Evolutionary conservation across 768 basidiomycete species (phyloP), one percentile per base, ranked within the genome.

Genomic region (Boletus vermiculosoides): DNA sequence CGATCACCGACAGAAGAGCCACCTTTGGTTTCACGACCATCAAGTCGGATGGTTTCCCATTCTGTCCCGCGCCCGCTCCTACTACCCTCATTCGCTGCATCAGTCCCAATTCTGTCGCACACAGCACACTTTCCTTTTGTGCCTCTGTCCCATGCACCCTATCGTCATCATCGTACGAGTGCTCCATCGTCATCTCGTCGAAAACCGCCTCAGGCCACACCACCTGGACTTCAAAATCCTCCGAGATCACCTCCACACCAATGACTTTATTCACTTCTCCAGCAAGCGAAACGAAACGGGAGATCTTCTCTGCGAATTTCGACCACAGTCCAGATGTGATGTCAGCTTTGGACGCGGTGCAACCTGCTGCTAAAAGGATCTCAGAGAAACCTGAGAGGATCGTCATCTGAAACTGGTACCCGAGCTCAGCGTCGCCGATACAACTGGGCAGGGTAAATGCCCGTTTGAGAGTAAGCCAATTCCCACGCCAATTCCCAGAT

Each of bases 281-380:
- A 11, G 82, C 79, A 18, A 74, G 67, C 44, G 73, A 72, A 36
- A 81, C 75, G 39, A 85, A 73, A 15, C 68, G 20, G 62, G 63
- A 16, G 15, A 84, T 67, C 25, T 74, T 73, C 0, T 74, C 75
- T 4, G 66, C 69, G 60, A 83, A 85, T 20, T 72, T 73, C 5
- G 68, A 59, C 33, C 70, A 68, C 40, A 84, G 69, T n/a, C 69
- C 68, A 10, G 76, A 71, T 11, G 74, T 73, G 1, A 81, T 62
- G 10, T 70, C 66, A 0, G 56, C 20, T 47, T 55, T 48, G 3
- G 58, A 2, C 8, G 52, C 16, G 20, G 55, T 60, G 52, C 66
- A 71, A 9, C 71, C 71, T 1, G 69, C 71, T 5, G 61, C 57
- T 6, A 60, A 10, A n/a, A 72, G 55, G 20, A 72, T 68, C 31